Evolutionary conservation across 2,329 filamentous ascomycete species (phyloP).

Genomic region (Epichloe uncinata): DNA sequence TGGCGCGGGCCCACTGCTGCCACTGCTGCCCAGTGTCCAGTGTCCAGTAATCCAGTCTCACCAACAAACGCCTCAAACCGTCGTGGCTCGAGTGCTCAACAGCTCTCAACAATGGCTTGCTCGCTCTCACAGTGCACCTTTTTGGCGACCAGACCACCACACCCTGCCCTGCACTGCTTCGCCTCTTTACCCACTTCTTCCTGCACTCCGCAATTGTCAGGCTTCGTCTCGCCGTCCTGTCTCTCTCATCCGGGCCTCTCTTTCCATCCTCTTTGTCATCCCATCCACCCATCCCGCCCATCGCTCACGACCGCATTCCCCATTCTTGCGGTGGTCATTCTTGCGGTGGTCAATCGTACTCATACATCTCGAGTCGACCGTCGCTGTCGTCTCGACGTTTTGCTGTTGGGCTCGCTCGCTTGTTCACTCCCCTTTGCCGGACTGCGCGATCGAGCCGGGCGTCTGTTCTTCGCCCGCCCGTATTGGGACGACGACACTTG

Average conservation of each 20-base stretch:
- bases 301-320: conserved; percentile 1
- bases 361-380: background rate
- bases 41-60: too few relatives aligned
- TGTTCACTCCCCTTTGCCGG: background rate
- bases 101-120: too few relatives aligned
- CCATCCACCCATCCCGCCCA: background rate
- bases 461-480: background rate
- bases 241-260: background rate
- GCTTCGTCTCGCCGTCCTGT: background rate
- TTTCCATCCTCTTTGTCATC: conserved; percentile 2
- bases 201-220: conserved; percentile 10
- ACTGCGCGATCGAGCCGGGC: background rate
- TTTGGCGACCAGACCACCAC: background rate
- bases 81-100: background rate
- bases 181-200: conserved; percentile 5
- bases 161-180: conserved; percentile 1
- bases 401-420: background rate
- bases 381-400: background rate
- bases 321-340: too few relatives aligned
- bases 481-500: background rate
- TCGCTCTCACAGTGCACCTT: background rate
- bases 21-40: too few relatives aligned
- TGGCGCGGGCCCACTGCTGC: too few relatives aligned
- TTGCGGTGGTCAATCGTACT: too few relatives aligned
- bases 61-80: too few relatives aligned